Percentiles rank a stretch among this genome's conserved stretches.
Evolutionary conservation across 1,284 basidiomycete species (phyloP).

Genomic region (Ustanciosporium gigantosporum): DNA sequence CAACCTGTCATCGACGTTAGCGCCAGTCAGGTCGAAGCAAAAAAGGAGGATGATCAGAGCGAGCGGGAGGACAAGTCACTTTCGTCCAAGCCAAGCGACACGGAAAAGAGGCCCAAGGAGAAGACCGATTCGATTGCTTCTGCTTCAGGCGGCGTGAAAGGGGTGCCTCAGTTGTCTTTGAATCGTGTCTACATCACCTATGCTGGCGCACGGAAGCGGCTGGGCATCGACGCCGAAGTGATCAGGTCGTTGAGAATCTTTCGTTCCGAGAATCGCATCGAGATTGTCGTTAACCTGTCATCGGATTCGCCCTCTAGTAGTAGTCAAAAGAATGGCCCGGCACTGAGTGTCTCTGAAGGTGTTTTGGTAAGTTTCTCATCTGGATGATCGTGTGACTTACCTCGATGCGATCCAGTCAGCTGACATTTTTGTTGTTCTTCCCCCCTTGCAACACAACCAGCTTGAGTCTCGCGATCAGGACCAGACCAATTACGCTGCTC

Average conservation of each 20-base stretch:
- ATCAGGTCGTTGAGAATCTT: constrained; percentile 80
- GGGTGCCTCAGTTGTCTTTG: constrained; percentile 60
- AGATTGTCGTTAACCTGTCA: constrained; percentile 68
- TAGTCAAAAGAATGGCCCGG: too few species aligned
- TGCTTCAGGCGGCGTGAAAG: too few species aligned
- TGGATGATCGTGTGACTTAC: too few species aligned
- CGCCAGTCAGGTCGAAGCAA: too few species aligned
- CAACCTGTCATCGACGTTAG: too few species aligned
- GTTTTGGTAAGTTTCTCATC: constrained; percentile 71
- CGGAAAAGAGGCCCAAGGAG: too few species aligned
- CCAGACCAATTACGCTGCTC: constrained; percentile 23
- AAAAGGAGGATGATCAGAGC: too few species aligned
- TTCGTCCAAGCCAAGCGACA: too few species aligned
- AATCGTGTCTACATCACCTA: constrained; percentile 84
- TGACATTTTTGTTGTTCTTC: background rate
- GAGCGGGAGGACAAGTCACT: too few species aligned
- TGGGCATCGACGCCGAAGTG: constrained; percentile 85
- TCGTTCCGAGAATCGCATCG: constrained; percentile 80
- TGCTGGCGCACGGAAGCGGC: constrained; percentile 78
- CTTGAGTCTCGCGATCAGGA: constrained; percentile 38
- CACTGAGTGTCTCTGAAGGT: constrained; percentile 68
- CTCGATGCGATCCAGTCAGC: too few species aligned
- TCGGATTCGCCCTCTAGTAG: too few species aligned
- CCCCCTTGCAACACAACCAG: too few species aligned
- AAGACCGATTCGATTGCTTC: background rate